Evolutionary conservation across 805 yeast species (phyloP), one percentile per base, ranked within the genome.

Genomic region (Candida glaebosa): DNA sequence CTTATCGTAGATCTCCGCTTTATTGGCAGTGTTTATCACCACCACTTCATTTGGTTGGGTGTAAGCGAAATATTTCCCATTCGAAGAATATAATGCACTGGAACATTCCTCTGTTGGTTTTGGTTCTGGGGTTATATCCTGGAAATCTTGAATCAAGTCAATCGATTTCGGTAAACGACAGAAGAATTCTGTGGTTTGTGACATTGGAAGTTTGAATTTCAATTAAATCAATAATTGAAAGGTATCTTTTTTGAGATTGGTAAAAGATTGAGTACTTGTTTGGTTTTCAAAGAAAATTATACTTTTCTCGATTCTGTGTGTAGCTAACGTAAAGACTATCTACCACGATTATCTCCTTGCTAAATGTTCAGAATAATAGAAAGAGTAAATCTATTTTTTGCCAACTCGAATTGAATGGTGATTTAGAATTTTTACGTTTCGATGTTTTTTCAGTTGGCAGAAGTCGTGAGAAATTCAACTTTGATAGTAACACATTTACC

Each of bases 41-140:
- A 70, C 65, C 38, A 86, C 86, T 39, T 67, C 66, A 18, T 68
- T 63, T 18, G 85, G 86, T 56, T 82, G 84, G 14, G 91, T 76
- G 63, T 77, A 87, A 18, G 89, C 90, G 58, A 87, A 82, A 41
- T 67, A 72, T 35, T 69, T 54, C 20, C 95, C 95, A 53, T 80
- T 72, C 36, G 84, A 72, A 17, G 90, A 79, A 59, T 87, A 86
- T 35, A 68, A 63, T 30, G 90, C 77, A 35, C 75, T 70, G 49
- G 88, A 78, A 43, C 84, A 80, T 47, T 82, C 84, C 37, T 46
- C 60, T 12, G 54, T 42, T 16, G 73, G 67, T 43, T 58, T 63
- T 30, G 67, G 63, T 40, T 54, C 53, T 15, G 67, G 53, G 24
- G 67, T 57, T 43, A 68, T 53, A 38, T 64, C 69, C 44, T 60